Base-by-base conservation (phyloP, 1,284 basidiomycete genomes). In the Malassezia psittaci region DNA sequence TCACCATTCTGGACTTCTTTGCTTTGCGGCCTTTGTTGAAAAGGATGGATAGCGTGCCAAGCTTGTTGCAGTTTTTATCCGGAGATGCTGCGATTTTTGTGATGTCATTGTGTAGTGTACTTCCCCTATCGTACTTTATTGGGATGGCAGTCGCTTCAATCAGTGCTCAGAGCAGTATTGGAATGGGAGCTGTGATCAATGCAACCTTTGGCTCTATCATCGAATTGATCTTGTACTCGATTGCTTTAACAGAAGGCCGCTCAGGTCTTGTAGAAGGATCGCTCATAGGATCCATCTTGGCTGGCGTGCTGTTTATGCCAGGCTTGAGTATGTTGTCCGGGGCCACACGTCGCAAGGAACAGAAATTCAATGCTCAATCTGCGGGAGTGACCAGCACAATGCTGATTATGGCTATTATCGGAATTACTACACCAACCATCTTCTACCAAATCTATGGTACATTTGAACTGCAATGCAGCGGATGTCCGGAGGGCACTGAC, bases 61-160 rank as follows among this genome's bases (percentile, higher is more conserved):
- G 81, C 1, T 73, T 94, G 57, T 78, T 96, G 35, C 78, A 78
- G 1, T 74, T 86, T 58, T 74, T 98, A 51, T 82, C 88, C 3
- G 84, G 84, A 2, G 85, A 85, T 51, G 82, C 81, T 1, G 77
- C 90, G 64, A 86, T 98, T 67, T 98, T 99, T 75, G 68, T 88
- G 41, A 77, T 93, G 68, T 83, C 87, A 63, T 79, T 99, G 34
- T 82, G 87, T 16, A 90, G 87, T 64, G 90, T 99, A 66, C 96
- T 99, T 61, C 94, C 94, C 0, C 81, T 99, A 7, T 91, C 88
- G 7, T 99, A 98, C 79, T 99, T 96, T 78, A 96, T 99, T 69
- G 94, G 94, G 19, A 98, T 98, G 94, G 94, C 94, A 1, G 94
- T 99, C 53, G 94, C 94, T 0, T 91, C 88, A 48, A 98, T 99